Conservation (phyloP, 225 moss, liverwort and hornwort species). For the Climacium dendroides region DNA sequence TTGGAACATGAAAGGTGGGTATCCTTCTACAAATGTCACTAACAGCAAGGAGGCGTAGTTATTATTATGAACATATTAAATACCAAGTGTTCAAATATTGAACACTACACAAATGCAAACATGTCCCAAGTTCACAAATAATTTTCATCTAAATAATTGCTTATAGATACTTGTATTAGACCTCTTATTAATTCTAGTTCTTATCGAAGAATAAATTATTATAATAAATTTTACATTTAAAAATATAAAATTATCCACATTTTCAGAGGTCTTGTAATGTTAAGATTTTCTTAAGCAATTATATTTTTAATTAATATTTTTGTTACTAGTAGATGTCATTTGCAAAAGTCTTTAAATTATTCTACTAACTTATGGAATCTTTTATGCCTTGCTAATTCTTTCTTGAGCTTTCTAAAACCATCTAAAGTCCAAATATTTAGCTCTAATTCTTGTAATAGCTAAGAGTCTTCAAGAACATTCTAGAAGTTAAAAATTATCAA, state of each 20-base stretch:
- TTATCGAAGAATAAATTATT: background rate
- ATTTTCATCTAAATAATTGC: background rate
- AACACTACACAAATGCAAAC: background rate
- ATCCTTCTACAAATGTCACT: background rate
- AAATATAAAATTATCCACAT: no score
- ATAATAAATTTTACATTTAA: background rate
- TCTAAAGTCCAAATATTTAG: no score
- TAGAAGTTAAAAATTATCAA: background rate
- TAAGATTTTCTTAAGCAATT: background rate
- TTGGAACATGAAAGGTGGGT: background rate
- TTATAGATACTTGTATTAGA: no score
- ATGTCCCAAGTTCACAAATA: fast-evolving
- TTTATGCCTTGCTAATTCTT: fast-evolving
- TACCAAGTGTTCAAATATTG: fast-evolving
- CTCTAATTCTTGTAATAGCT: background rate
- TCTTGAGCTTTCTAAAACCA: background rate
- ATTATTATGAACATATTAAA: background rate
- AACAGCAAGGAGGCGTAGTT: background rate
- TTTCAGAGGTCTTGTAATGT: background rate
- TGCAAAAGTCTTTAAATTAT: background rate
- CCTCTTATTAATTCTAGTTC: fast-evolving
- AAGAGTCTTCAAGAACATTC: background rate
- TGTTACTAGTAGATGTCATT: background rate
- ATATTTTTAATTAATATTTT: no score
- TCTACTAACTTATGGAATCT: no score